Evolutionary conservation across 192 early-diverging fungal species (phyloP).

Genomic region (Coemansia pectinata): DNA sequence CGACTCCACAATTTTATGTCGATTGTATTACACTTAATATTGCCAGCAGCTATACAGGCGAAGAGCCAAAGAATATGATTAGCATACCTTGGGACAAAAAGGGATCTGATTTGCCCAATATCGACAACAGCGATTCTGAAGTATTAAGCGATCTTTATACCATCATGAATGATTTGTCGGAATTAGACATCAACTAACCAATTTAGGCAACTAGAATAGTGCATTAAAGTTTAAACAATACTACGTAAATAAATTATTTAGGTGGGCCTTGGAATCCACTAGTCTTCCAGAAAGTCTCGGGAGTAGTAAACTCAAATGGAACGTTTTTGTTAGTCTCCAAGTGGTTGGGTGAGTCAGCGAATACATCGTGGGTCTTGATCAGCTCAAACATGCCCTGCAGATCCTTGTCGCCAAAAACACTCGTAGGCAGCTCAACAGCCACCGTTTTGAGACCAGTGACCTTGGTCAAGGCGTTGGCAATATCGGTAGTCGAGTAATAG

Average conservation of each 20-base stretch:
- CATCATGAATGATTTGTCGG: background rate
- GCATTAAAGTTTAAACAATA: background rate
- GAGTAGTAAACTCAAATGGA: constrained; percentile 10
- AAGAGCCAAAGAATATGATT: background rate
- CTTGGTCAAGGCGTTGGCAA: constrained; percentile 20
- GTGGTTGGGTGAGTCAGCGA: constrained; percentile 1
- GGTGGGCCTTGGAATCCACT: constrained; percentile 21
- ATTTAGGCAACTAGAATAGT: background rate
- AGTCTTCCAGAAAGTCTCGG: constrained; percentile 17
- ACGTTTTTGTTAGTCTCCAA: constrained; percentile 5
- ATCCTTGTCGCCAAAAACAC: background rate
- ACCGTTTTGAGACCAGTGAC: constrained; percentile 13
- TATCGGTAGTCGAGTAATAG: constrained; percentile 18
- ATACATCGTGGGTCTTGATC: constrained; percentile 15
- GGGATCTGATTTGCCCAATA: background rate
- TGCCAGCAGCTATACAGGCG: background rate
- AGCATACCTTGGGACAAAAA: background rate
- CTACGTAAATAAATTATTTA: background rate
- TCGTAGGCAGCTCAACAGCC: constrained; percentile 9
- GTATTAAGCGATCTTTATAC: background rate
- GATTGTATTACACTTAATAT: constrained; percentile 1
- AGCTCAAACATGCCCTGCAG: constrained; percentile 25
- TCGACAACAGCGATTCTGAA: background rate
- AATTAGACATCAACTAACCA: background rate
- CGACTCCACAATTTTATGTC: background rate